phyloP scores from a whole-genome alignment of 2,329 filamentous ascomycete species.

The Aspergillus brunneoviolaceus region DNA sequence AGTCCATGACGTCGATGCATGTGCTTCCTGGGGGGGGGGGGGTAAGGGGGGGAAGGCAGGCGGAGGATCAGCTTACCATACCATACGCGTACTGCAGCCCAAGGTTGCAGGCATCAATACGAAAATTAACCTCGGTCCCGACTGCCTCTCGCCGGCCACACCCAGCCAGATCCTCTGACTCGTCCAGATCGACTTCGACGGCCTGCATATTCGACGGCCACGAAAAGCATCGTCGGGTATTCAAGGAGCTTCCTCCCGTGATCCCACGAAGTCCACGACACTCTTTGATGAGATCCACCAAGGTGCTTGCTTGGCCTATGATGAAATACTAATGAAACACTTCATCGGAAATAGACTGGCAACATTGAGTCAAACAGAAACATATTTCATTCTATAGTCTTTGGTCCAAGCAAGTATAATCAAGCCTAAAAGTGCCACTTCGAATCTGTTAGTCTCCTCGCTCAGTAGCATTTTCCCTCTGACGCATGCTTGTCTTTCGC shows the following conservation, averaged over 20 bases:
- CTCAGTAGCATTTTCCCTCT: too few relatives aligned
- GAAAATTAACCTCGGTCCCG: constrained; percentile 11
- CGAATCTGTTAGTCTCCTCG: too few relatives aligned
- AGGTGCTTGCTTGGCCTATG: too few relatives aligned
- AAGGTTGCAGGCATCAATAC: constrained; percentile 1
- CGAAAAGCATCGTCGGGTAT: not conserved
- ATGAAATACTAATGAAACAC: too few relatives aligned
- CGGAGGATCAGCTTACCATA: constrained; percentile 14
- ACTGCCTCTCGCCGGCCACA: not conserved
- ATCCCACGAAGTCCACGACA: not conserved
- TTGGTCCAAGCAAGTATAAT: too few relatives aligned
- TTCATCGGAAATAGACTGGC: too few relatives aligned
- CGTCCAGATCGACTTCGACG: not conserved
- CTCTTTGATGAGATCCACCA: too few relatives aligned
- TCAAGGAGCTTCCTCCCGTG: not conserved
- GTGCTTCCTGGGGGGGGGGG: constrained; percentile 2
- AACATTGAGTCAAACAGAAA: too few relatives aligned
- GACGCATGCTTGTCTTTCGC: too few relatives aligned
- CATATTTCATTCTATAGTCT: too few relatives aligned
- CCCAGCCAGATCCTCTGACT: not conserved
- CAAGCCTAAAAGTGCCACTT: too few relatives aligned
- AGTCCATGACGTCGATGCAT: constrained; percentile 18
- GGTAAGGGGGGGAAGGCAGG: not conserved
- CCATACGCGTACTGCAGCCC: not conserved
- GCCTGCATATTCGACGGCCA: not conserved